These are phyloP conservation scores for Monosporozyma aerobia DNA, from an alignment of 805 yeast species.

Conservation along the genomic window DNA sequence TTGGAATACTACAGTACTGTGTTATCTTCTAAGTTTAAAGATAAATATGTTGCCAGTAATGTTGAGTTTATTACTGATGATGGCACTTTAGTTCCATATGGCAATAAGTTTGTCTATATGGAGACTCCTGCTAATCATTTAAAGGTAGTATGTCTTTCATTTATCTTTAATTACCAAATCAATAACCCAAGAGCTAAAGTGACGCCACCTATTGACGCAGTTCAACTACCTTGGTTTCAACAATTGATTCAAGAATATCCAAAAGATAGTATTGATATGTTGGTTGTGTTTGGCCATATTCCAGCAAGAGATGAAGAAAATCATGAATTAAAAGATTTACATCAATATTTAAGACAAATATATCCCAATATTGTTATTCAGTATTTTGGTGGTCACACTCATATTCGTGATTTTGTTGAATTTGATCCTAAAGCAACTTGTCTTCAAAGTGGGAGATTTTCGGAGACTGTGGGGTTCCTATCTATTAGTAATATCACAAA, in stretches of 20 bases:
- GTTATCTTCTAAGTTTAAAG: slow-evolving; percentile 42
- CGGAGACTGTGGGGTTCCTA: slow-evolving; percentile 89
- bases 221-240: slow-evolving; percentile 56
- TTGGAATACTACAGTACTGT: slow-evolving; percentile 59
- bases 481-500: slow-evolving; percentile 38
- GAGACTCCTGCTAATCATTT: slow-evolving; percentile 44
- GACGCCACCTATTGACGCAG: slow-evolving; percentile 42
- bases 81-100: slow-evolving; percentile 51
- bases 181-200: slow-evolving; percentile 56
- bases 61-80: slow-evolving; percentile 46
- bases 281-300: slow-evolving; percentile 70
- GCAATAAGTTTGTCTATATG: slow-evolving; percentile 57
- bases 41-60: slow-evolving; percentile 60
- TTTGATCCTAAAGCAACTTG: slow-evolving; percentile 63
- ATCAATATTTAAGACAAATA: slow-evolving; percentile 44
- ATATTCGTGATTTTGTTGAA: slow-evolving; percentile 71
- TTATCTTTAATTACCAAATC: slow-evolving; percentile 62
- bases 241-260: slow-evolving; percentile 31
- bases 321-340: slow-evolving; percentile 31
- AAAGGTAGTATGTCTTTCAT: slow-evolving; percentile 62
- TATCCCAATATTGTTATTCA: slow-evolving; percentile 58
- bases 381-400: slow-evolving; percentile 92
- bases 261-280: slow-evolving; percentile 45
- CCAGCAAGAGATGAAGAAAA: slow-evolving; percentile 43
- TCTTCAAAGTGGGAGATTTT: slow-evolving; percentile 85